Evolutionary conservation across 352 stramenopile genomes (phyloP), one percentile per base, ranked within the genome.

Genomic region (Phytophthora brassicae): DNA sequence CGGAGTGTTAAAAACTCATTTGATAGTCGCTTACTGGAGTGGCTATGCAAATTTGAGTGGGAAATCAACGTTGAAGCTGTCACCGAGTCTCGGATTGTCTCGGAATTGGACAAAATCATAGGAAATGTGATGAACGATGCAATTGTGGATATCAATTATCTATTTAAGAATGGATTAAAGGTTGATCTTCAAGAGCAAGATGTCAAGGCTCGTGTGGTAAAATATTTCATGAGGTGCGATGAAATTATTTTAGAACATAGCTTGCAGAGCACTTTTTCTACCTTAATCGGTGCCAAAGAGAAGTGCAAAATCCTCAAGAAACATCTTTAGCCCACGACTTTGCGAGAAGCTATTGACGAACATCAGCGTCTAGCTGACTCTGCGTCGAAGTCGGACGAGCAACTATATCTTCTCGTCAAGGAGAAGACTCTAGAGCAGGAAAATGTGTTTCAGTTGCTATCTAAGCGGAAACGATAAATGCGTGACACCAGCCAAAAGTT

Each of bases 1-100:
- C 20, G 60, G 2, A 64, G 49, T 3, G 42, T 66, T 0, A 73
- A 68, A 23, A 66, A 50, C 22, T 56, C 50, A 0, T 60, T 70
- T 14, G 61, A 76, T 23, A 9, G 59, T 6, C 6, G 65, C 0
- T 20, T 70, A 1, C 31, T 70, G 1, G 19, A 70, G 17, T 45
- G 47, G 0, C 59, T 64, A 2, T 77, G 68, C 51, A 58, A 66
- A 24, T 43, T 60, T 0, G 52, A 74, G 20, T 71, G 64, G 55
- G 33, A 33, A 0, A 56, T 61, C 0, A 64, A 43, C 4, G n/a
- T 66, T 0, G 52, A 71, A 12, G 56, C 64, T 2, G n/a, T 77
- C 0, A 70, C 64, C 0, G 64, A 66, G 0, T 46, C 52, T 0
- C 16, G 41, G 2, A 57, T 68, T 13, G 19, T 57, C 0, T 0